Base-by-base conservation (phyloP, 2,329 filamentous ascomycete species). In the Chaetomium olivaceum region DNA sequence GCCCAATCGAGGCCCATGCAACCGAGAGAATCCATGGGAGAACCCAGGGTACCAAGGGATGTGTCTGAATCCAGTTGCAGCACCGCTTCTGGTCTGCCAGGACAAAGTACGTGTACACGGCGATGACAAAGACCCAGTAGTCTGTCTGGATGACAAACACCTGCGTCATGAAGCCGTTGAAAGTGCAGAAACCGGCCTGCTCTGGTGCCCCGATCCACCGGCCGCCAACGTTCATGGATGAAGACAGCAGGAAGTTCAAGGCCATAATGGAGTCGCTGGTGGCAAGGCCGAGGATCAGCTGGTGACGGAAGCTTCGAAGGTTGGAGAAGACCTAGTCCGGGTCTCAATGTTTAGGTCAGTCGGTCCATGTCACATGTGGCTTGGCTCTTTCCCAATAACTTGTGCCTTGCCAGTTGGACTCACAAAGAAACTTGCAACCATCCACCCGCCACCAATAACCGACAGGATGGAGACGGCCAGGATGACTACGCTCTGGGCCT, bases 71-170 rank as follows among this genome's bases (percentile, higher is more conserved):
- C 77, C 78, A 80, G 14, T 68, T 68, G 5, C 77, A 75, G 27
- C 71, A 69, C 19, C 70, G 66, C 60, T 76, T 79, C 62, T 77
- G 73, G 61, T 77, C 78, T 14, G 76, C 75, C 21, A 81, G 72
- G 39, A 80, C 77, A 1, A 80, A 72, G 61, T 76, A 81, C 0
- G 79, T 80, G 69, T 74, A 80, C 7, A 78, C 59, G 1, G 79
- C 78, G 52, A 81, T 80, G n/a, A 72, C 65, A 2, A 81, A 64
- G 8, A 81, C 76, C 79, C 79, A 81, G 62, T 80, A 80, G 68
- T 80, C 78, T 12, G 78, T 80, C 67, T 80, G 79, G 0, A 80
- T 74, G 31, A 81, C 78, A 61, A 80, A 81, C 2, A 78, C 69
- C 63, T 80, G 77, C 2, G 77, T 77, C 72, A 79, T 74, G 69